Evolutionary conservation across 2,329 filamentous ascomycete species (phyloP).

Genomic region (Setomelanomma holmii): DNA sequence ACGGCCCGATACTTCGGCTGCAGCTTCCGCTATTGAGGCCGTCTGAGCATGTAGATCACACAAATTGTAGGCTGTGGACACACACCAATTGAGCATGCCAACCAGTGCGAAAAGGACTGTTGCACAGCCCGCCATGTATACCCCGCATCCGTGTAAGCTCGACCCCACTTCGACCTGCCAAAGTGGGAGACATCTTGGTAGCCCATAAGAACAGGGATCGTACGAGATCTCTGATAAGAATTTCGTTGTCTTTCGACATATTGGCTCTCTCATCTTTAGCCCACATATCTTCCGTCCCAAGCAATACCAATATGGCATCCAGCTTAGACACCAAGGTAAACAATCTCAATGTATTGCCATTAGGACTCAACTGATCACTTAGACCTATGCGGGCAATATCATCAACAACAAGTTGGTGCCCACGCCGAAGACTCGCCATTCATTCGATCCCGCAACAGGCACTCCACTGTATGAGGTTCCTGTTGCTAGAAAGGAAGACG

Average conservation of each 20-base stretch:
- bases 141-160: neutral
- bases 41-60: too few relatives aligned
- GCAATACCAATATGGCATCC: neutral
- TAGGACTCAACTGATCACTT: neutral
- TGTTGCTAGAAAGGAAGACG: constrained; percentile 54
- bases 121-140: neutral
- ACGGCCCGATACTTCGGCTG: too few relatives aligned
- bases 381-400: constrained; percentile 49
- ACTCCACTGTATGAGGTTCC: constrained; percentile 58
- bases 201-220: too few relatives aligned
- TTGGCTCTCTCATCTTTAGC: too few relatives aligned
- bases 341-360: neutral
- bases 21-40: too few relatives aligned
- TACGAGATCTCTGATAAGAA: too few relatives aligned
- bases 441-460: constrained; percentile 59
- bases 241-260: too few relatives aligned
- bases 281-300: neutral
- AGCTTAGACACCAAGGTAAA: constrained; percentile 15
- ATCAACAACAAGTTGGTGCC: constrained; percentile 56
- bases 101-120: too few relatives aligned
- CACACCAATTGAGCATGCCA: too few relatives aligned
- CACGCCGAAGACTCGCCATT: constrained; percentile 53
- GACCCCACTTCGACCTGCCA: neutral
- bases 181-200: too few relatives aligned
- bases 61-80: too few relatives aligned